Percentiles rank a stretch among this genome's conserved stretches.
phyloP scores from a whole-genome alignment of 140 eudicot genomes.

The Eryngium alpinum region DNA sequence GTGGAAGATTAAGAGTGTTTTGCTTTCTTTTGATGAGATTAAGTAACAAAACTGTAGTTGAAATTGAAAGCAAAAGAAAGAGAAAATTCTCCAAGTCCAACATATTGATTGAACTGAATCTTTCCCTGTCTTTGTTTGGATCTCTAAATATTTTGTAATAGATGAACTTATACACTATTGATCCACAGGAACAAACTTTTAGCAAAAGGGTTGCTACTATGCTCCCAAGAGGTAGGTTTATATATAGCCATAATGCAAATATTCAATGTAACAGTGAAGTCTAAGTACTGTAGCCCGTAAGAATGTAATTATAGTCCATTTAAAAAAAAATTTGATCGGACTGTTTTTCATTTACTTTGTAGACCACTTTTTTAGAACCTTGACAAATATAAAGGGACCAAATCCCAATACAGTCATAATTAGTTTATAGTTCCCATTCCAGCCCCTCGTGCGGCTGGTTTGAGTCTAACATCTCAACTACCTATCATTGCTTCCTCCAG shows the following conservation, averaged over 20 bases:
- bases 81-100: background rate
- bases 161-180: no score
- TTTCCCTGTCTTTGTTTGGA: background rate
- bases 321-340: no score
- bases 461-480: background rate
- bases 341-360: no score
- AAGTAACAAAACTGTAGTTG: constrained; percentile 20
- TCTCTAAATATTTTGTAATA: background rate
- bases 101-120: constrained; percentile 29
- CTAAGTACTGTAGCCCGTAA: no score
- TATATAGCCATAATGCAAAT: no score
- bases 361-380: no score
- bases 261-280: no score
- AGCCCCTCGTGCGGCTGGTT: background rate
- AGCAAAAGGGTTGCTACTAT: no score
- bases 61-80: constrained; percentile 5
- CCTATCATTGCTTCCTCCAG: background rate
- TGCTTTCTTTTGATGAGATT: constrained; percentile 31
- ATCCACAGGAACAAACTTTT: no score
- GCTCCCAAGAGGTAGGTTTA: no score
- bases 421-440: background rate
- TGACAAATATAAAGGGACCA: background rate
- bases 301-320: no score
- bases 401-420: background rate
- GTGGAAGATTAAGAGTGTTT: constrained; percentile 57